phyloP scores from a whole-genome alignment of 768 basidiomycete species.

The Ramaria sp. region DNA sequence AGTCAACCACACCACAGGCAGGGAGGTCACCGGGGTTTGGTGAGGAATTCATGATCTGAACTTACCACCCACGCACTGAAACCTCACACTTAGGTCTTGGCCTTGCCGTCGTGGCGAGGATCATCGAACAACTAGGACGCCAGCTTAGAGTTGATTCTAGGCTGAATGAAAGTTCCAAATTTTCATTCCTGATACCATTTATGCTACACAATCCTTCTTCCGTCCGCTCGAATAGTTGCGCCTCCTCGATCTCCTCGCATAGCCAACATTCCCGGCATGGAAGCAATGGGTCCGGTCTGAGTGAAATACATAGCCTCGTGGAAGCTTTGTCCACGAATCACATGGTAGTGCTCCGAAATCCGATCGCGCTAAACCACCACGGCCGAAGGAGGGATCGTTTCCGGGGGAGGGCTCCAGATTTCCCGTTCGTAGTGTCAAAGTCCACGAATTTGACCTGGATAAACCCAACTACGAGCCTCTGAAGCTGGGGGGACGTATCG shows the following conservation, averaged over 20 bases:
- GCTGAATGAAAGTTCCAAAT: slow-evolving; percentile 53
- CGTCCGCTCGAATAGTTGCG: slow-evolving; percentile 1
- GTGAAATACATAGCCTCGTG: slow-evolving; percentile 37
- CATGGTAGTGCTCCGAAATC: slow-evolving; percentile 6
- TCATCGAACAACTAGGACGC: slow-evolving; percentile 69
- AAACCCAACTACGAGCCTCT: not conserved
- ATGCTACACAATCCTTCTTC: slow-evolving; percentile 25
- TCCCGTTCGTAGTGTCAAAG: slow-evolving; percentile 14
- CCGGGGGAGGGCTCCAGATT: slow-evolving; percentile 12
- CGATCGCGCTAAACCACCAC: not conserved
- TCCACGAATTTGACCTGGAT: slow-evolving; percentile 15
- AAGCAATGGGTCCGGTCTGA: slow-evolving; percentile 14
- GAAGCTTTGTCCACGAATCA: slow-evolving; percentile 36
- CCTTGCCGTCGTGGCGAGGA: slow-evolving; percentile 70
- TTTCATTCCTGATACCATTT: slow-evolving; percentile 65
- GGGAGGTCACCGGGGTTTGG: slow-evolving; percentile 36
- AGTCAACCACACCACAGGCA: slow-evolving; percentile 33
- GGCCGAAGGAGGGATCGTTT: slow-evolving; percentile 11
- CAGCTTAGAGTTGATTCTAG: slow-evolving; percentile 71
- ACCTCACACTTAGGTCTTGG: slow-evolving; percentile 41
- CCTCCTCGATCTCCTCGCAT: slow-evolving; percentile 15
- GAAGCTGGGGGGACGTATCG: not conserved
- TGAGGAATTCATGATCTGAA: slow-evolving; percentile 15
- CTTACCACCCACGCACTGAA: not conserved
- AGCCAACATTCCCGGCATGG: not conserved